Percentiles rank a stretch among this genome's conserved stretches.
phyloP scores from a whole-genome alignment of 345 rosid genomes.

The Gossypium longicalyx region DNA sequence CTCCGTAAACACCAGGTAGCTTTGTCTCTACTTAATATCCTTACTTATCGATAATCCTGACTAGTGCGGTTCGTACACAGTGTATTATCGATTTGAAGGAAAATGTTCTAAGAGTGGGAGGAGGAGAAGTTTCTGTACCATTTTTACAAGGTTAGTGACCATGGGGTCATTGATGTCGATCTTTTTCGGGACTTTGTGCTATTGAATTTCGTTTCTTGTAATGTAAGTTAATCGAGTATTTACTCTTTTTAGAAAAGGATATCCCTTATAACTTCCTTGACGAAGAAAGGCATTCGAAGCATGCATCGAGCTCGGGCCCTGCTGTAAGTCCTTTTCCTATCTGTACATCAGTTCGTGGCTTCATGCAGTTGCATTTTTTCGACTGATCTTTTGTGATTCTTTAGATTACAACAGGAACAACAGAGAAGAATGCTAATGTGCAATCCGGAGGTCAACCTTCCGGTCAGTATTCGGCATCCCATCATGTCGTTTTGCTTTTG shows the following conservation, averaged over 20 bases:
- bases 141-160: slow-evolving; percentile 73
- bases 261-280: slow-evolving; percentile 73
- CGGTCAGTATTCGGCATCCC: slow-evolving; percentile 39
- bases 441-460: slow-evolving; percentile 48
- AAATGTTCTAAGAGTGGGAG: slow-evolving; percentile 84
- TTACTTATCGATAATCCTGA: neutral
- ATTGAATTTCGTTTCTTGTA: neutral
- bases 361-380: neutral
- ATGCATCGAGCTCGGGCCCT: slow-evolving; percentile 81
- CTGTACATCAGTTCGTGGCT: neutral
- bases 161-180: slow-evolving; percentile 15
- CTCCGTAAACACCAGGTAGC: slow-evolving; percentile 98
- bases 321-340: slow-evolving; percentile 36
- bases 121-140: slow-evolving; percentile 96
- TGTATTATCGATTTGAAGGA: slow-evolving; percentile 91
- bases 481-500: neutral
- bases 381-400: slow-evolving; percentile 17
- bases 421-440: slow-evolving; percentile 37
- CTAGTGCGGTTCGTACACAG: slow-evolving; percentile 41
- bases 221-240: slow-evolving; percentile 10
- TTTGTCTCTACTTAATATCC: slow-evolving; percentile 16
- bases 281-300: slow-evolving; percentile 62
- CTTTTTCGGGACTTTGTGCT: neutral
- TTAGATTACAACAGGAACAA: slow-evolving; percentile 42
- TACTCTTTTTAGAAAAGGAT: slow-evolving; percentile 69